Evolutionary conservation across 1,284 basidiomycete genomes (phyloP).

Genomic region (Tilletia horrida): DNA sequence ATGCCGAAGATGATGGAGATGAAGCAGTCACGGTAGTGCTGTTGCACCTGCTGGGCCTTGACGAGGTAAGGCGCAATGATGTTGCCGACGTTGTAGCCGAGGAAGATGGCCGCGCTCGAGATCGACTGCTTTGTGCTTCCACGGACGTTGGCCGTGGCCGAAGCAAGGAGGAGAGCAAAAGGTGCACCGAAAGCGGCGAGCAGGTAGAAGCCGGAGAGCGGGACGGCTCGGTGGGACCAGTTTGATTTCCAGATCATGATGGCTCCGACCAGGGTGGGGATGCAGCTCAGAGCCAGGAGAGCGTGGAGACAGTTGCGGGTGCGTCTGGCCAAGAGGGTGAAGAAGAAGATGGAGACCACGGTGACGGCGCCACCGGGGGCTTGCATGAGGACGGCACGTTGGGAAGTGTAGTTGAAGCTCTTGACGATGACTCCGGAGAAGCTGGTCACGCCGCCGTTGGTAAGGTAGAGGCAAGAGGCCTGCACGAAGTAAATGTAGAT

Average conservation of each 20-base stretch:
- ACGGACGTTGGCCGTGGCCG: slow-evolving; percentile 58
- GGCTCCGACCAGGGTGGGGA: slow-evolving; percentile 59
- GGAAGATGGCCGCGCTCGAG: slow-evolving; percentile 56
- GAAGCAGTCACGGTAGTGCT: slow-evolving; percentile 59
- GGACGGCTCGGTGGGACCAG: slow-evolving; percentile 57
- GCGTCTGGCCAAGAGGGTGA: slow-evolving; percentile 55
- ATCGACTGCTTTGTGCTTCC: slow-evolving; percentile 60
- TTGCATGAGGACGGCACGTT: slow-evolving; percentile 58
- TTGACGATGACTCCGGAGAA: slow-evolving; percentile 59
- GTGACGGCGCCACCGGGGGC: slow-evolving; percentile 57
- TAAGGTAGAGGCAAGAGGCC: slow-evolving; percentile 55
- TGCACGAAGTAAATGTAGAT: slow-evolving; percentile 58
- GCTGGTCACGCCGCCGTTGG: slow-evolving; percentile 57
- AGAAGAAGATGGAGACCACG: slow-evolving; percentile 57
- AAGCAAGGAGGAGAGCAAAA: slow-evolving; percentile 58
- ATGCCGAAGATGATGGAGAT: slow-evolving; percentile 57
- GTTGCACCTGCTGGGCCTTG: slow-evolving; percentile 37
- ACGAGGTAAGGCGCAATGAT: slow-evolving; percentile 52
- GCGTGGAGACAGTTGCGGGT: slow-evolving; percentile 56
- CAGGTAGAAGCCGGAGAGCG: slow-evolving; percentile 60
- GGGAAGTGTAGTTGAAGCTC: slow-evolving; percentile 57
- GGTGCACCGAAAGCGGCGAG: slow-evolving; percentile 59
- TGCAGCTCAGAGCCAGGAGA: slow-evolving; percentile 57
- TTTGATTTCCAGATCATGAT: slow-evolving; percentile 59
- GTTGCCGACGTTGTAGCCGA: slow-evolving; percentile 55